Evolutionary conservation across 2,329 filamentous ascomycete genomes (phyloP).

Genomic region (Ophiosphaerella herpotricha): DNA sequence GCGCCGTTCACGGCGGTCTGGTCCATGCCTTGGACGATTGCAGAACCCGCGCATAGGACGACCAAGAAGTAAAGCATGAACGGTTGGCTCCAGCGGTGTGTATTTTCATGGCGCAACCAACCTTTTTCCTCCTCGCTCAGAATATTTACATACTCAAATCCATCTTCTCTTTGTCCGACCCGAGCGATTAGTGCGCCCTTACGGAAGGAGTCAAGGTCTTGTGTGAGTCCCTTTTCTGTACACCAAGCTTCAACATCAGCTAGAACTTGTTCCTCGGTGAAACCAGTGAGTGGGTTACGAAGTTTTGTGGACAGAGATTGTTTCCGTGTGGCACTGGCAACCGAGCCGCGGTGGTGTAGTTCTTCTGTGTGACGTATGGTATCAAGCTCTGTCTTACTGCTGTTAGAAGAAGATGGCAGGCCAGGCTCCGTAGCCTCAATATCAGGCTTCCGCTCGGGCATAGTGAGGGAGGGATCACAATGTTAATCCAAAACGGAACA

Average conservation of each 20-base stretch:
- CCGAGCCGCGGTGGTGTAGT: conserved; percentile 1
- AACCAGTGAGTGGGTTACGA: conserved; percentile 60
- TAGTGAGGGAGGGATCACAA: conserved; percentile 6
- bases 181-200: conserved; percentile 57
- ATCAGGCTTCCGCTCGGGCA: conserved; percentile 30
- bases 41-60: conserved; percentile 67
- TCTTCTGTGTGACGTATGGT: conserved; percentile 26
- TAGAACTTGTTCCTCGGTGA: conserved; percentile 59
- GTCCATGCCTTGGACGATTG: conserved; percentile 66
- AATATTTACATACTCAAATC: conserved; percentile 55
- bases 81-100: conserved; percentile 72
- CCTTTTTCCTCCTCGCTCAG: conserved; percentile 61
- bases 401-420: conserved; percentile 21
- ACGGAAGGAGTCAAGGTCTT: conserved; percentile 55
- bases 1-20: conserved; percentile 42
- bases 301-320: conserved; percentile 42
- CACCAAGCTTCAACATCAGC: conserved; percentile 61
- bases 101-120: conserved; percentile 64
- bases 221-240: conserved; percentile 52
- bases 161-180: conserved; percentile 52
- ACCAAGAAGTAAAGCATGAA: conserved; percentile 68
- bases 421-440: conserved; percentile 33
- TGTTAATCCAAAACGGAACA: background rate
- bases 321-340: conserved; percentile 12
- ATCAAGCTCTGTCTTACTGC: conserved; percentile 29